Base-by-base conservation (phyloP, 1,284 basidiomycete genomes). In the Volvariella volvacea region DNA sequence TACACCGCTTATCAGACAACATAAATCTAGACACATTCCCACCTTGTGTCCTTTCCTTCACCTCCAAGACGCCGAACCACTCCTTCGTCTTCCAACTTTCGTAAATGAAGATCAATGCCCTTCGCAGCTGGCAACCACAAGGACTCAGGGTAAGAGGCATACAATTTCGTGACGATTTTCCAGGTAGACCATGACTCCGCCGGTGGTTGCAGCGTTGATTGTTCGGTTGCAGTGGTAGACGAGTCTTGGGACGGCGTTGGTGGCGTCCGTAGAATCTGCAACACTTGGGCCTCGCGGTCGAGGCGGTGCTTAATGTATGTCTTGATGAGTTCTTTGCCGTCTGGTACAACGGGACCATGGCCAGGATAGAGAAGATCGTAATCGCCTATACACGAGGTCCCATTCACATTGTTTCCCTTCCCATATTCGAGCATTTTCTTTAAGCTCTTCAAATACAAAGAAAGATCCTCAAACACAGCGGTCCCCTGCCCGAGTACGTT, bases 401-500 rank as follows among this genome's bases (percentile, higher is more conserved):
- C 25, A 12, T 28, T 28, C 57, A 46, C 60, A 52, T 38, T 62
- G 55, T 45, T 50, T 52, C 55, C 56, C 59, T 50, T 46, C 43
- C 46, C 59, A 47, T 76, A 71, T 2, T 70, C 65, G 10, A 81
- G 65, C 57, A 88, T 74, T 50, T 70, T 75, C 43, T 74, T 70
- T n/a, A 95, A 71, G 48, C 81, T 83, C 3, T 66, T 51, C 43
- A 95, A 66, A 58, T 96, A 96, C 1, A 74, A 58, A 0, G 71
- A 70, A 4, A 97, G 77, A 57, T 96, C 88, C 54, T 90, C 88
- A 57, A 98, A 97, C 2, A 95, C 83, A 1, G 91, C 79, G 0
- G 92, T 93, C 1, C 93, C 92, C 51, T 92, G 81, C 0, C 95
- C 94, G 17, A 98, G 77, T 3, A 98, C 82, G 4, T 86, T 90